Evolutionary conservation across 169 alveolate genomes (phyloP), one percentile per base, ranked within the genome.

Genomic region (Miamiensis avidus): DNA sequence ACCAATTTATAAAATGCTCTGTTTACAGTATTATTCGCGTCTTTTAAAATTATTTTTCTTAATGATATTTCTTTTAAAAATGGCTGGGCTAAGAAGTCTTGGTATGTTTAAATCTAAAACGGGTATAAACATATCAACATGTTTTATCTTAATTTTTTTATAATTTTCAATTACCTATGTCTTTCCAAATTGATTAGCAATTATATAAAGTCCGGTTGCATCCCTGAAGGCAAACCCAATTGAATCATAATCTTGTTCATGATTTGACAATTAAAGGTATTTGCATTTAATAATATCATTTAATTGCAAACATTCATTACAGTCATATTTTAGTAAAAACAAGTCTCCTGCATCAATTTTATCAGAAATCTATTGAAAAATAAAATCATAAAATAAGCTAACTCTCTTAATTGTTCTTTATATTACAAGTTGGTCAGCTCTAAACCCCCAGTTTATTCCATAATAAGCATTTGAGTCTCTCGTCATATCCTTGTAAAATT

Each of bases 151-250:
- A 1, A 1, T 1, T 0, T 15, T 72, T 0, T 1, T 72, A 28
- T 72, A 72, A 72, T 25, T 25, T 77, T 31, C 31, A 4, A 20
- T 78, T 49, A 79, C 76, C 29, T 79, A 34, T 28, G 84, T 79
- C 28, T 34, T 74, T 29, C 84, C 84, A 79, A 79, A 79, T 65
- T 79, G 29, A 49, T 49, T 79, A 29, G 76, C 34, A 49, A 79
- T 79, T 29, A 79, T 65, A 79, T 65, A 79, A 0, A 79, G 64
- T 25, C 84, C 84, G 64, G 0, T 79, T n/a, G 31, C 1, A 65
- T 79, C 84, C 65, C 84, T 79, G 29, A 34, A 79, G 0, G 84
- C 84, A 79, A 79, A 79, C 0, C 84, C 84, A 29, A 79, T 79
- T 1, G 84, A 79, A 29, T 79, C 84, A 79, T 79, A 79, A 34